A percentile compares a stretch with the other conserved stretches of the same genome.
phyloP scores from a whole-genome alignment of 208 protist genomes.

The Trichomonas gallinae region DNA sequence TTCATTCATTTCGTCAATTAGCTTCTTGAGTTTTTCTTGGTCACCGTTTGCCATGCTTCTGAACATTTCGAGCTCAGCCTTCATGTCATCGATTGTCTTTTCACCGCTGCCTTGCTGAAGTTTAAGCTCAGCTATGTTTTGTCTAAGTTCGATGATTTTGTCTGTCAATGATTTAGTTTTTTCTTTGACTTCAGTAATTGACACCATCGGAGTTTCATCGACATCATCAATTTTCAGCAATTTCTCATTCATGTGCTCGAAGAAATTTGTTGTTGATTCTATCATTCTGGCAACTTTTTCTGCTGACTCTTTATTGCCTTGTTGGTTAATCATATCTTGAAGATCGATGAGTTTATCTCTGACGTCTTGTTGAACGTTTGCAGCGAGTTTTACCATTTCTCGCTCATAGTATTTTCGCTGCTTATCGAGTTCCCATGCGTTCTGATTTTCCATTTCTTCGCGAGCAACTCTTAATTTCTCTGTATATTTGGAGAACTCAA shows the following conservation, averaged over 20 bases:
- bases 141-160: neutral
- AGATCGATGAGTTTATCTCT: slow-evolving; percentile 1
- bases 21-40: neutral
- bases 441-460: slow-evolving; percentile 6
- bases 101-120: neutral
- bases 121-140: neutral
- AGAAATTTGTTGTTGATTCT: neutral
- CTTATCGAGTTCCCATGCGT: neutral
- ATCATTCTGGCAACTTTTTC: neutral
- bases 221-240: neutral
- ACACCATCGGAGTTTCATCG: neutral
- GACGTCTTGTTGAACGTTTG: neutral
- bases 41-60: neutral
- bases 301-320: neutral
- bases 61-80: neutral
- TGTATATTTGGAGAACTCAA: neutral
- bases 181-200: neutral
- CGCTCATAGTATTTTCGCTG: neutral
- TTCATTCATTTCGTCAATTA: neutral
- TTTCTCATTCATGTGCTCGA: neutral
- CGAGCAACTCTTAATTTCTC: neutral
- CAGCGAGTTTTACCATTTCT: neutral
- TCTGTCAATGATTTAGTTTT: neutral
- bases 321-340: neutral
- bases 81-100: neutral